A percentile compares a stretch with the other conserved stretches of the same genome.
Evolutionary conservation across 108 stramenopile species (phyloP).

Genomic region (Fistulifera pelliculosa): DNA sequence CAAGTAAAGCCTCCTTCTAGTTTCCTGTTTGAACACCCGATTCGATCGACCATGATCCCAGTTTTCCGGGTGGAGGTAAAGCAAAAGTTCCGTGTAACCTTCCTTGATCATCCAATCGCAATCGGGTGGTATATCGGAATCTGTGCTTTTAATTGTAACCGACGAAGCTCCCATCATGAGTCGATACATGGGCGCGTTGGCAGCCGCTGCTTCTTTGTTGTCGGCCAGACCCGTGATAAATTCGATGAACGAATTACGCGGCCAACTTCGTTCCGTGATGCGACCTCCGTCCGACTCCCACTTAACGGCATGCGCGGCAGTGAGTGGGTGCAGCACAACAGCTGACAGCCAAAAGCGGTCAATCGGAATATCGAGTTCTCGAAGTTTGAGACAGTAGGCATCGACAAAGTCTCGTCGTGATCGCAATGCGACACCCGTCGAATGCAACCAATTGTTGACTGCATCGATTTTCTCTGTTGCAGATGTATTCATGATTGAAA

Average conservation of each 20-base stretch:
- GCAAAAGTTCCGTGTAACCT: constrained; percentile 10
- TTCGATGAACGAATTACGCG: constrained; percentile 2
- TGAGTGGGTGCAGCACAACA: constrained; percentile 14
- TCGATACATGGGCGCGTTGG: constrained; percentile 7
- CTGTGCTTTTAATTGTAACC: constrained; percentile 1
- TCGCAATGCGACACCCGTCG: too few species aligned
- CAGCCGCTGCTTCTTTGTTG: constrained; percentile 12
- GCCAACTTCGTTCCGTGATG: constrained; percentile 11
- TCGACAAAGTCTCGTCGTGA: too few species aligned
- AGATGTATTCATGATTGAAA: too few species aligned
- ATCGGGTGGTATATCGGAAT: constrained; percentile 4
- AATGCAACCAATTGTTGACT: too few species aligned
- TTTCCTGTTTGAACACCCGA: constrained; percentile 5
- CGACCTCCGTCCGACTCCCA: constrained; percentile 12
- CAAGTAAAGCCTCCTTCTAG: constrained; percentile 17
- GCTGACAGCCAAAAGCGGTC: constrained; percentile 18
- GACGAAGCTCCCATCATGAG: constrained; percentile 15
- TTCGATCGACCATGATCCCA: background rate
- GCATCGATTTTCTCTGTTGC: too few species aligned
- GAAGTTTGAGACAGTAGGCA: constrained; percentile 1
- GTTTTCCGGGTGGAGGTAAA: background rate
- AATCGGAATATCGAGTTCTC: constrained; percentile 11
- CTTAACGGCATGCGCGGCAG: constrained; percentile 13
- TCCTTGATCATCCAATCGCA: constrained; percentile 4
- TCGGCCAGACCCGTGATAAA: background rate